phyloP scores from a whole-genome alignment of 768 basidiomycete genomes.

The Krasilnikovozyma curviuscula region DNA sequence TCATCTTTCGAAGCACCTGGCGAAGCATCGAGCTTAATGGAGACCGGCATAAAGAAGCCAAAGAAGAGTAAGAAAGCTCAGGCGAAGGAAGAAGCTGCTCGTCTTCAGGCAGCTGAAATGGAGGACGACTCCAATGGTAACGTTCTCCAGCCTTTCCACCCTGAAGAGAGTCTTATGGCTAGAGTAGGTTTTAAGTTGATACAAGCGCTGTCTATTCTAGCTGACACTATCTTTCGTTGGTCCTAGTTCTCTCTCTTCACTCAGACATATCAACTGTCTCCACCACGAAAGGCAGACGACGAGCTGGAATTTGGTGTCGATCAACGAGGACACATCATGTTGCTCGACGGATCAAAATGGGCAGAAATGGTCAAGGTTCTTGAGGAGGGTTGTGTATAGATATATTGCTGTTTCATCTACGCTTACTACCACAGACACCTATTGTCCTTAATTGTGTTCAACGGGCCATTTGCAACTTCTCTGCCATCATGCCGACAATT shows the following conservation, averaged over 20 bases:
- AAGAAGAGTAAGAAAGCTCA: constrained; percentile 23
- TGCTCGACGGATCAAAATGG: constrained; percentile 29
- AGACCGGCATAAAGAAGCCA: constrained; percentile 55
- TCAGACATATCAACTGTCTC: constrained; percentile 16
- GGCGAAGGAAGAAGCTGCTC: constrained; percentile 18
- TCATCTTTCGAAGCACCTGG: constrained; percentile 32
- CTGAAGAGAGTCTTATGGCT: constrained; percentile 5
- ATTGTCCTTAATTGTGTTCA: no score
- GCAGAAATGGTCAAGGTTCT: constrained; percentile 6
- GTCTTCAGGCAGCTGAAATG: neutral
- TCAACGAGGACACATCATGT: constrained; percentile 44
- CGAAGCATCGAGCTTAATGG: constrained; percentile 52
- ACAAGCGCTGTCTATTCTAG: neutral
- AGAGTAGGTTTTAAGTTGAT: neutral
- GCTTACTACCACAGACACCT: no score
- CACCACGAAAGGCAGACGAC: constrained; percentile 38
- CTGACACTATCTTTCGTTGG: neutral
- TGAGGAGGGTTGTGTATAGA: constrained; percentile 9
- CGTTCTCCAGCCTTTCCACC: constrained; percentile 9
- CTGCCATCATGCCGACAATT: no score
- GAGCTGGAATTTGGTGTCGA: constrained; percentile 45
- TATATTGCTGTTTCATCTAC: no score
- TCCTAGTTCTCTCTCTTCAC: neutral
- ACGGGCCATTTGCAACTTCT: no score
- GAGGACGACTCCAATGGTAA: constrained; percentile 3